These are phyloP conservation scores for Candida ficus DNA, from an alignment of 805 yeast genomes.

Conservation along the genomic window DNA sequence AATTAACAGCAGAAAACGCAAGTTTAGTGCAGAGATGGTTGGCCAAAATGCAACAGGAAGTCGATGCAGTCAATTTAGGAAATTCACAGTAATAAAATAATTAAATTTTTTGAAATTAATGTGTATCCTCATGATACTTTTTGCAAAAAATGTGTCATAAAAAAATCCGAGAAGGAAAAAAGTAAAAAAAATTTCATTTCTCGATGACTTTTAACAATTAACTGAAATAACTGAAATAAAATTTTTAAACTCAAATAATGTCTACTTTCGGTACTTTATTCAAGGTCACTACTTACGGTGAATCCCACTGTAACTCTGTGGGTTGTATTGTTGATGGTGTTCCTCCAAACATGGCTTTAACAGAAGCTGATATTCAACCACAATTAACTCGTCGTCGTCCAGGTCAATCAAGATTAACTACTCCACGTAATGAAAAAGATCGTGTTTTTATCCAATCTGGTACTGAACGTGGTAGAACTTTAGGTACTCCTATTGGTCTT, in stretches of 20 bases:
- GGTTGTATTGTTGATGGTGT: slow-evolving; percentile 99
- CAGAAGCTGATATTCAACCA: slow-evolving; percentile 86
- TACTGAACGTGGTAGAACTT: slow-evolving; percentile 81
- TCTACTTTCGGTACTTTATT: slow-evolving; percentile 63
- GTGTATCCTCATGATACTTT: no score
- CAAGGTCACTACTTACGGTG: slow-evolving; percentile 94
- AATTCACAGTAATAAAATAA: no score
- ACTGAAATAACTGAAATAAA: no score
- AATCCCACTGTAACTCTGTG: slow-evolving; percentile 94
- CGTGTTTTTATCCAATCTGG: slow-evolving; percentile 91
- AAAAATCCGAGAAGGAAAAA: background rate
- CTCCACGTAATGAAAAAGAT: slow-evolving; percentile 96
- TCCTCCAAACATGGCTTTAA: slow-evolving; percentile 85
- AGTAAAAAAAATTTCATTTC: slow-evolving; percentile 2
- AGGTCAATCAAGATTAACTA: slow-evolving; percentile 87
- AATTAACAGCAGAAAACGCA: slow-evolving; percentile 43
- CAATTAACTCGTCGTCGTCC: slow-evolving; percentile 97
- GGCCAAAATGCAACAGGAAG: slow-evolving; percentile 51
- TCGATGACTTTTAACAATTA: background rate
- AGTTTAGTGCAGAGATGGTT: slow-evolving; percentile 55
- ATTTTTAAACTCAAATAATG: slow-evolving; percentile 35
- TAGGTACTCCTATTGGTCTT: slow-evolving; percentile 97
- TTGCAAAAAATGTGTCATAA: background rate
- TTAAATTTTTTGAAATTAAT: no score
- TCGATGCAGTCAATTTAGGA: slow-evolving; percentile 44